Percentiles rank a stretch among this genome's conserved stretches.
Conservation (phyloP, 768 basidiomycete genomes). For the Porphyrellus cyaneotinctus region DNA sequence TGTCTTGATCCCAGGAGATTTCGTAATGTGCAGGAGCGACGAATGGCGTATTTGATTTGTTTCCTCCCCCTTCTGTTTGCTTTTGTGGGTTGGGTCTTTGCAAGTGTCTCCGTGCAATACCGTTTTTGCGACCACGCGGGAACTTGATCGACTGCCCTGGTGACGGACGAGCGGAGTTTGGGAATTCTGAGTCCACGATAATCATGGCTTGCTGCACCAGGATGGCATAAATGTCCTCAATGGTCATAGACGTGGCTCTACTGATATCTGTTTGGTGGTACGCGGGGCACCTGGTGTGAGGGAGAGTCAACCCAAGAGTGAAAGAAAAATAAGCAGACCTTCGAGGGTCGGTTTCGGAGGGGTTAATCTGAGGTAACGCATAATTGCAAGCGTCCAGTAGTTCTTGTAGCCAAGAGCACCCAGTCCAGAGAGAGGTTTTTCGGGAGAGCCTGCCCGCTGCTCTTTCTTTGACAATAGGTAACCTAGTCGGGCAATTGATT, state of each 20-base stretch:
- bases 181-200: constrained; percentile 41
- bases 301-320: constrained; percentile 9
- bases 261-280: constrained; percentile 63
- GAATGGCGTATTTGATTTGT: constrained; percentile 48
- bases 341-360: constrained; percentile 64
- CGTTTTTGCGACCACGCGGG: constrained; percentile 62
- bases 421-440: constrained; percentile 90
- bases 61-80: constrained; percentile 31
- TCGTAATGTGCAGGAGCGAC: constrained; percentile 66
- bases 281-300: constrained; percentile 19
- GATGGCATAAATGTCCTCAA: constrained; percentile 79
- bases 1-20: constrained; percentile 67
- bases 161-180: constrained; percentile 55
- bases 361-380: constrained; percentile 67
- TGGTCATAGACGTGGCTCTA: constrained; percentile 81
- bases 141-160: constrained; percentile 79
- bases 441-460: constrained; percentile 83
- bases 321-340: constrained; percentile 47
- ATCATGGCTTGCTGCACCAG: constrained; percentile 78
- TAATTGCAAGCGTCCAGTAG: constrained; percentile 89
- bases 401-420: constrained; percentile 93
- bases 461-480: constrained; percentile 97
- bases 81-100: constrained; percentile 52
- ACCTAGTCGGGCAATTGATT: constrained; percentile 46
- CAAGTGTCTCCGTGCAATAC: constrained; percentile 59